Conservation (phyloP, 176 grass and related monocot genomes). For the Alopecurus myosuroides region DNA sequence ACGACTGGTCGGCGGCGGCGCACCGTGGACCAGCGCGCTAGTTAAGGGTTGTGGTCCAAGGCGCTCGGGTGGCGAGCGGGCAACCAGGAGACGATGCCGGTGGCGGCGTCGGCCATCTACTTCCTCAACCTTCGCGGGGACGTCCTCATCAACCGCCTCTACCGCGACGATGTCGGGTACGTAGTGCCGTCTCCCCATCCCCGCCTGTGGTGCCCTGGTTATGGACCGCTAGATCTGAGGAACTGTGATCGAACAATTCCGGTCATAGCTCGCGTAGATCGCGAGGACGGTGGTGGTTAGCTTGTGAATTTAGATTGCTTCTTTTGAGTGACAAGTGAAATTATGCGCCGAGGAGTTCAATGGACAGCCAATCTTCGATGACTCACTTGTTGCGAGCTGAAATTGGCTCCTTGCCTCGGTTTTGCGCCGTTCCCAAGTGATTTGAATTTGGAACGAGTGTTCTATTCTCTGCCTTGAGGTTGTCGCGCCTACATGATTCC, state of each 20-base stretch:
- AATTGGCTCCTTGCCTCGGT: neutral
- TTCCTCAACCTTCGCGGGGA: constrained; percentile 93
- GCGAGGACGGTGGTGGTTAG: neutral
- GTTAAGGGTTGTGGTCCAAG: constrained; percentile 11
- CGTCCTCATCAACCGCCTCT: constrained; percentile 97
- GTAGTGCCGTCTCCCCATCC: neutral
- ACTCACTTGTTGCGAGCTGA: neutral
- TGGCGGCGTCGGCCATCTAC: constrained; percentile 90
- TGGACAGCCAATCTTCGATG: neutral
- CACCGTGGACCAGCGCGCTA: neutral
- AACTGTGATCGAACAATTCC: neutral
- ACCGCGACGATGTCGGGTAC: constrained; percentile 95
- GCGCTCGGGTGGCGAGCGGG: constrained; percentile 23
- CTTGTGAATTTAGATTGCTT: neutral
- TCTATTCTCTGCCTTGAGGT: neutral
- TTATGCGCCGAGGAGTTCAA: neutral
- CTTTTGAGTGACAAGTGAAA: neutral
- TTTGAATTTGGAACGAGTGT: constrained; percentile 8
- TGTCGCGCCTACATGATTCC: constrained; percentile 1
- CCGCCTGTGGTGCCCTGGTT: neutral
- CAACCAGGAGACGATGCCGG: constrained; percentile 69
- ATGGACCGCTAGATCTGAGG: constrained; percentile 40
- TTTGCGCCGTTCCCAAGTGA: neutral
- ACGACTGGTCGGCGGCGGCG: neutral
- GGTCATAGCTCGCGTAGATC: constrained; percentile 25